phyloP scores from a whole-genome alignment of 192 early-diverging fungal species.

The Umbelopsis sp. region DNA sequence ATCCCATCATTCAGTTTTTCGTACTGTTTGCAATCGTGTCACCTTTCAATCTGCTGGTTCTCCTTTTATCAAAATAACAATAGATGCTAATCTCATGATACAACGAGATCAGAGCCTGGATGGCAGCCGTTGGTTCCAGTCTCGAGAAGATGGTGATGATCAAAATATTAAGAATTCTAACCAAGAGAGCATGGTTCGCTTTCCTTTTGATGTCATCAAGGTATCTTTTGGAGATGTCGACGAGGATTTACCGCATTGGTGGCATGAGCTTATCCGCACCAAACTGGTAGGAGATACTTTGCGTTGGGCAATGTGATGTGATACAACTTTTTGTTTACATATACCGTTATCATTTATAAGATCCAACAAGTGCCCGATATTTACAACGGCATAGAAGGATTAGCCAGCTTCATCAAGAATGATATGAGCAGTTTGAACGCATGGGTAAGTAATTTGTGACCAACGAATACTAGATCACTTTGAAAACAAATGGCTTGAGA shows the following conservation, averaged over 20 bases:
- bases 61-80: background rate
- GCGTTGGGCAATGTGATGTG: background rate
- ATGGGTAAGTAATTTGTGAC: background rate
- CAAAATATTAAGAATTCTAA: background rate
- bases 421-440: background rate
- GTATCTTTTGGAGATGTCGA: background rate
- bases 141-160: background rate
- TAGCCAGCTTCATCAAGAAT: slow-evolving; percentile 1
- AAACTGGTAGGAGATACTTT: background rate
- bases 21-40: slow-evolving; percentile 4
- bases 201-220: slow-evolving; percentile 13
- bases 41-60: background rate
- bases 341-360: background rate
- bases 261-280: background rate
- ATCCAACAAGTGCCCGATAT: background rate
- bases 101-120: background rate
- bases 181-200: background rate
- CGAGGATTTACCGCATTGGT: slow-evolving; percentile 1
- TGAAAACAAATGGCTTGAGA: no score
- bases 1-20: background rate
- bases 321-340: background rate
- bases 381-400: background rate
- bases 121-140: background rate
- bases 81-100: slow-evolving; percentile 3
- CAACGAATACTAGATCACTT: background rate